These are phyloP conservation scores for Chionographis japonica DNA, from an alignment of 106 monocot species.

Conservation along the genomic window DNA sequence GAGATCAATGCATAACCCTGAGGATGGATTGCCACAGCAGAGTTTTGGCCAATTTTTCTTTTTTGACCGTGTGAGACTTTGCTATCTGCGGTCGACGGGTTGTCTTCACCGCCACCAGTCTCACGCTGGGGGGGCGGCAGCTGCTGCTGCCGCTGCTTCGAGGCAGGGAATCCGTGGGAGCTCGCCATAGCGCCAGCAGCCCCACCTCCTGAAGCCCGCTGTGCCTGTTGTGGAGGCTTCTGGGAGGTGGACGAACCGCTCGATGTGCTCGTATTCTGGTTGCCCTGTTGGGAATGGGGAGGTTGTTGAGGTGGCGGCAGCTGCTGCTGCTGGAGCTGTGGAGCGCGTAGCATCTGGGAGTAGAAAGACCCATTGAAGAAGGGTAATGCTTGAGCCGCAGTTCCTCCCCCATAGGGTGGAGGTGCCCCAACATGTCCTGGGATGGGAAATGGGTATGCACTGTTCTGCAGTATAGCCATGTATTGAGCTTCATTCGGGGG, in stretches of 20 bases:
- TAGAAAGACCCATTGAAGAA: conserved; percentile 80
- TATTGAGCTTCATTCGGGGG: conserved; percentile 66
- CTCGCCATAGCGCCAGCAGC: conserved; percentile 3
- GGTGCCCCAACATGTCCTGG: conserved; percentile 52
- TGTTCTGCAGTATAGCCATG: conserved; percentile 77
- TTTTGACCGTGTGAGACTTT: conserved; percentile 50
- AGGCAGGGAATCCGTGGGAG: conserved; percentile 16
- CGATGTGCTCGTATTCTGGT: conserved; percentile 53
- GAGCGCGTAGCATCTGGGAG: conserved; percentile 67
- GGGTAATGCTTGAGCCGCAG: conserved; percentile 64
- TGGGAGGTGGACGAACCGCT: conserved; percentile 69
- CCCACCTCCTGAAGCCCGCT: conserved; percentile 8
- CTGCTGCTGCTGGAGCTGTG: conserved; percentile 42
- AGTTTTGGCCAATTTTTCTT: conserved; percentile 29
- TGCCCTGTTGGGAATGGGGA: conserved; percentile 27
- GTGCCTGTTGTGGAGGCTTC: conserved; percentile 46
- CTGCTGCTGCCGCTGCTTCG: conserved; percentile 28
- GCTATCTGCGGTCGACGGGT: conserved; percentile 34
- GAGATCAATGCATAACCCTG: conserved; percentile 65
- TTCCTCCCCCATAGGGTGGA: conserved; percentile 46
- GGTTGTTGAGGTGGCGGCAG: conserved; percentile 7
- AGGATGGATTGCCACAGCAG: conserved; percentile 52
- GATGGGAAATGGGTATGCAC: conserved; percentile 70
- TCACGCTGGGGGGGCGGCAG: conserved; percentile 30
- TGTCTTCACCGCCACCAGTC: conserved; percentile 31